Base-by-base conservation (phyloP, 257 asterid genomes). In the Asclepias syriaca region DNA sequence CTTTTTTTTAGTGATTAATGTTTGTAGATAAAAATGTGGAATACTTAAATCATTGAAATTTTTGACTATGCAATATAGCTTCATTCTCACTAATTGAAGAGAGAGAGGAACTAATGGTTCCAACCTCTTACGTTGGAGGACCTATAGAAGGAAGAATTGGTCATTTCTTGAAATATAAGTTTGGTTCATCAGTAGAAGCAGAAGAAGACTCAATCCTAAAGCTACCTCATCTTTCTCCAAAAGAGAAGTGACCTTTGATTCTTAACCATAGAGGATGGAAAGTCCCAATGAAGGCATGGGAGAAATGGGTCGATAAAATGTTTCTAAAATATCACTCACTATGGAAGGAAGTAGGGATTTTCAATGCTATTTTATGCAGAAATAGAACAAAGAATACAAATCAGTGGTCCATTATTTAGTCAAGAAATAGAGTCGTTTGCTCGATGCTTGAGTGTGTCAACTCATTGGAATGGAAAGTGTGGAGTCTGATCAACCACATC, bases 331-430 rank as follows among this genome's bases (percentile, higher is more conserved):
- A 79, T 66, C 24, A 54, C 3, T 18, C 49, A 49, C 64, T 79
- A 0, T 83, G 87, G 90, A 69, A 57, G 71, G 40, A 64, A 2
- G 76, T 81, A 8, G 90, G 87, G 27, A 67, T 85, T 50, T 57
- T 75, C 16, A 81, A 81, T 45, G 82, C 85, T 6, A 64, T 86
- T 0, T 72, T 69, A 68, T 51, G 68, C n/a, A 50, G 81, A 80
- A 56, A 55, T 64, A 8, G 82, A 73, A 71, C 72, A 65, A 29
- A 68, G 77, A 83, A 3, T 77, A 51, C 7, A 11, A 51, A 29
- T 57, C 22, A 75, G 79, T 6, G 7, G 45, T 3, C 2, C 29
- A 19, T 2, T 58, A 19, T 34, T 12, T 29, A 70, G 74, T 51
- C 73, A 69, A 11, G 85, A 63, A 13, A 6, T 72, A 48, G 82